phyloP scores from a whole-genome alignment of 352 stramenopile genomes.

The Globisporangium cystogenes region DNA sequence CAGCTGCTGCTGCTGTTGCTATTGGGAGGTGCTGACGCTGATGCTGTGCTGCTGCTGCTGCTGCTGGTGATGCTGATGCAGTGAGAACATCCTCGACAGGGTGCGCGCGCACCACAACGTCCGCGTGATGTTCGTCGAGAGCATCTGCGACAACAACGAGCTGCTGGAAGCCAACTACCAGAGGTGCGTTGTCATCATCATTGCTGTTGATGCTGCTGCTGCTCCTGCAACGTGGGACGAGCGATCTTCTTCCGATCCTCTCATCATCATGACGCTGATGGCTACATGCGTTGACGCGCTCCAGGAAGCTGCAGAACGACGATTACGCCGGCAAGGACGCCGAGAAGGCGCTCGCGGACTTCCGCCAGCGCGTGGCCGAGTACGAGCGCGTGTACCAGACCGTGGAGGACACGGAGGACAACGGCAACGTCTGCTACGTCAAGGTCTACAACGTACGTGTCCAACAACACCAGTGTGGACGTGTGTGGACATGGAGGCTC shows the following conservation, averaged over 20 bases:
- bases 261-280: slow-evolving; percentile 5
- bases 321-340: slow-evolving; percentile 88
- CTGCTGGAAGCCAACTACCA: slow-evolving; percentile 91
- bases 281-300: slow-evolving; percentile 10
- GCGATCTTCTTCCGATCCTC: background rate
- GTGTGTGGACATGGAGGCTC: too few relatives aligned
- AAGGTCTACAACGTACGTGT: slow-evolving; percentile 88
- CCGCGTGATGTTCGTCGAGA: slow-evolving; percentile 93
- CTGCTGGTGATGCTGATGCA: slow-evolving; percentile 8
- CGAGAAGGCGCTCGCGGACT: slow-evolving; percentile 86
- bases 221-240: background rate
- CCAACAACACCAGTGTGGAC: too few relatives aligned
- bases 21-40: background rate
- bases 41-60: too few relatives aligned
- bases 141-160: slow-evolving; percentile 92
- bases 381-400: slow-evolving; percentile 94
- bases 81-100: slow-evolving; percentile 54
- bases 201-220: too few relatives aligned
- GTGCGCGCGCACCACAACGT: slow-evolving; percentile 58
- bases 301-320: slow-evolving; percentile 74
- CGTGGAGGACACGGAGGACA: slow-evolving; percentile 82
- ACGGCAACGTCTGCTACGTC: slow-evolving; percentile 84
- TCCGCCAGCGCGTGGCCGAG: slow-evolving; percentile 84
- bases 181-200: slow-evolving; percentile 24
- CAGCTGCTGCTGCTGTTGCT: too few relatives aligned